Base-by-base conservation (phyloP, 805 yeast genomes). In the Barnettozyma populi region DNA sequence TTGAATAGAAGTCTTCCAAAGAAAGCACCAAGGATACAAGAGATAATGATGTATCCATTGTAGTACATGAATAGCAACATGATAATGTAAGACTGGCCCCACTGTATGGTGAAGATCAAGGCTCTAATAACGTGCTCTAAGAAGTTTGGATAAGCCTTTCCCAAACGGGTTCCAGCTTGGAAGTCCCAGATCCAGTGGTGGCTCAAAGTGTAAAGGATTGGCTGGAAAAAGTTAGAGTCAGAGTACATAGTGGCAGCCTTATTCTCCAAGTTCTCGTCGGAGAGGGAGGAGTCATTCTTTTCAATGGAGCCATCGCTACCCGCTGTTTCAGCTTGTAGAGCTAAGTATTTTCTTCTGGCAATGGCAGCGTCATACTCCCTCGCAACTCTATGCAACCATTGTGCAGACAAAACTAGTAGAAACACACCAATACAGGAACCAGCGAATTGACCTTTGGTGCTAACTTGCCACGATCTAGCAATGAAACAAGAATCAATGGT, bases 61-160 rank as follows among this genome's bases (percentile, higher is more conserved):
- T 79, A 83, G 69, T 82, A 82, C 89, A 84, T 83, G 69, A 82
- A 82, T 56, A 84, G 66, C 68, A 84, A 72, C 86, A 82, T 84
- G 57, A 83, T 76, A 44, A 83, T 62, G 62, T 82, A 83, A 4
- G 82, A 76, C 14, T 77, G 71, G 3, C 83, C 83, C 79, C 84
- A 80, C 60, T 82, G 82, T 24, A 79, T 57, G 2, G 80, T 74
- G 61, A 75, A 82, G 32, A 82, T 54, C 2, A 68, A 44, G 0
- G 78, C 66, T 50, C 84, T 71, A 14, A 76, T 55, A 4, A 76
- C 9, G 57, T 82, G 88, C 53, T 79, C 80, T n/a, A 66, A 43
- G 1, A 74, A 51, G 11, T 65, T 64, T 4, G 84, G 82, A 27
- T 66, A 65, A 11, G 57, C 53, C 21, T 52, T 52, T 13, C 50